phyloP scores from a whole-genome alignment of 2,329 filamentous ascomycete genomes.

The Calcarisporium arbuscula region DNA sequence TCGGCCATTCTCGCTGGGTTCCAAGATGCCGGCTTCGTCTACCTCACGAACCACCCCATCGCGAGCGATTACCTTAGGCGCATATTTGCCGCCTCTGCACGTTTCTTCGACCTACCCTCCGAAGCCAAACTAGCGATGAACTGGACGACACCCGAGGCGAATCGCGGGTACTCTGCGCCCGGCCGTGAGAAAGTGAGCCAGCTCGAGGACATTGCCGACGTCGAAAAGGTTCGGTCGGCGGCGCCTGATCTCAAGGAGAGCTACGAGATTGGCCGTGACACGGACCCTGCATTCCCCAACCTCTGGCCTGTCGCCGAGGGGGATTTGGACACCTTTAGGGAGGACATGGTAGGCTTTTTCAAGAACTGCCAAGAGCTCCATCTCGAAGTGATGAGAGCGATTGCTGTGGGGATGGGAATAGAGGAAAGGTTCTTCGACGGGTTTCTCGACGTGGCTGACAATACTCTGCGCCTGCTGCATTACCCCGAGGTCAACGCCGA shows the following conservation, averaged over 20 bases:
- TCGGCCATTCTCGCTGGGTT: slow-evolving; percentile 72
- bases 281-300: slow-evolving; percentile 59
- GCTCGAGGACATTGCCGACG: slow-evolving; percentile 45
- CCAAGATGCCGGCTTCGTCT: slow-evolving; percentile 82
- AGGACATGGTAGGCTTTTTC: slow-evolving; percentile 70
- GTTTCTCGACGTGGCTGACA: slow-evolving; percentile 64
- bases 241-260: slow-evolving; percentile 62
- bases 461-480: slow-evolving; percentile 67
- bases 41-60: slow-evolving; percentile 75
- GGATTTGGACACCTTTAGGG: slow-evolving; percentile 50
- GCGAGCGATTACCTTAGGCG: slow-evolving; percentile 48
- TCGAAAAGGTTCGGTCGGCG: slow-evolving; percentile 50
- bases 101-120: slow-evolving; percentile 61
- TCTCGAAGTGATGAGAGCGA: slow-evolving; percentile 72
- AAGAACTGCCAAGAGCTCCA: slow-evolving; percentile 69
- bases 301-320: slow-evolving; percentile 57
- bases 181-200: slow-evolving; percentile 67
- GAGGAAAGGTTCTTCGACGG: slow-evolving; percentile 68
- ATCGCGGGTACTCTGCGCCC: slow-evolving; percentile 65
- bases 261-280: slow-evolving; percentile 58
- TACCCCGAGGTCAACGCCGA: slow-evolving; percentile 64
- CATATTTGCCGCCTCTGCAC: slow-evolving; percentile 61
- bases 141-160: slow-evolving; percentile 68
- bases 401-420: slow-evolving; percentile 74
- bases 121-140: slow-evolving; percentile 58